Percentiles rank a stretch among this genome's conserved stretches.
Evolutionary conservation across 2,329 filamentous ascomycete species (phyloP).

Genomic region (Claviceps capensis): DNA sequence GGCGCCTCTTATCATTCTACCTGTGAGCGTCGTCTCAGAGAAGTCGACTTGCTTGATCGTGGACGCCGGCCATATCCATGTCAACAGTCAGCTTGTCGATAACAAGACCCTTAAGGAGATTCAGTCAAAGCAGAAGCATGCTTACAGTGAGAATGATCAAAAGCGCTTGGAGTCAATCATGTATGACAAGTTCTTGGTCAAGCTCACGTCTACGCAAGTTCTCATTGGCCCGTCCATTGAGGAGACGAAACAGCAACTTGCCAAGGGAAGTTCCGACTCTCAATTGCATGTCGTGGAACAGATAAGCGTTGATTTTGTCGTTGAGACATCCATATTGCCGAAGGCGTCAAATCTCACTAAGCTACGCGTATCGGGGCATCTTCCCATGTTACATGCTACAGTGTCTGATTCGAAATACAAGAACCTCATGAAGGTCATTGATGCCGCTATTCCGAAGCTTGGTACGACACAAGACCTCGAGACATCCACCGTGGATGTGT

Average conservation of each 20-base stretch:
- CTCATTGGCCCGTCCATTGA: conserved; percentile 89
- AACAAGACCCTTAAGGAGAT: conserved; percentile 80
- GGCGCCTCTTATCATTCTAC: conserved; percentile 89
- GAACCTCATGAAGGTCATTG: conserved; percentile 87
- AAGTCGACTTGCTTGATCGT: conserved; percentile 82
- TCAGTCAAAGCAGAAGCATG: conserved; percentile 75
- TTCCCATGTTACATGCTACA: conserved; percentile 82
- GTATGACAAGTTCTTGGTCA: conserved; percentile 94
- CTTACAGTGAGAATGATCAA: conserved; percentile 82
- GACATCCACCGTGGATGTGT: conserved; percentile 12
- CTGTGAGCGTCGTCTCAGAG: conserved; percentile 74
- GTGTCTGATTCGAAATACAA: conserved; percentile 96
- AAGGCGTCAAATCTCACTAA: conserved; percentile 89
- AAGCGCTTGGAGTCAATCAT: conserved; percentile 79
- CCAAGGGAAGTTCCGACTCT: conserved; percentile 50
- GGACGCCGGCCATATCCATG: conserved; percentile 89
- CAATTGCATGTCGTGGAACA: conserved; percentile 85
- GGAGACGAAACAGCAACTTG: conserved; percentile 72
- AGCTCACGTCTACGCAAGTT: conserved; percentile 86
- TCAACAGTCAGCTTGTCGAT: conserved; percentile 88
- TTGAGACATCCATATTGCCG: conserved; percentile 95
- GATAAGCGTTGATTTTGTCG: conserved; percentile 92
- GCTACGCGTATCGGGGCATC: conserved; percentile 76
- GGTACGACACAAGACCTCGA: conserved; percentile 24
- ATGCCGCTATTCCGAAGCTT: conserved; percentile 85